These are phyloP conservation scores for Fonsecaea pedrosoi DNA, from an alignment of 2,329 filamentous ascomycete species.

Conservation along the genomic window DNA sequence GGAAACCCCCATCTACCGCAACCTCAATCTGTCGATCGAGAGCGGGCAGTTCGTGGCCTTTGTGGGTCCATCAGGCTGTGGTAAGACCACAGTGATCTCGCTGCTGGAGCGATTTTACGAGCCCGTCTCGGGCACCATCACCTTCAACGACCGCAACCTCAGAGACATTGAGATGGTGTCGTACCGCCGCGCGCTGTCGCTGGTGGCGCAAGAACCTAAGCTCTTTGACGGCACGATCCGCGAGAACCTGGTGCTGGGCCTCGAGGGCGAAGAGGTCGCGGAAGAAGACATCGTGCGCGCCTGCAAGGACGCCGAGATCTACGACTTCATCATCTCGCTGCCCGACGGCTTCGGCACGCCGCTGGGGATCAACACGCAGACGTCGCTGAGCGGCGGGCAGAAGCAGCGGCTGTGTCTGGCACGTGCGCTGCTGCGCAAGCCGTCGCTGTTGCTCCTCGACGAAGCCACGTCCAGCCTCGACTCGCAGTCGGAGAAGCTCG, in stretches of 20 bases:
- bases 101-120: constrained; percentile 58
- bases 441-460: constrained; percentile 62
- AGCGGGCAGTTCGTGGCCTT: constrained; percentile 55
- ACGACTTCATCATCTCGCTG: constrained; percentile 60
- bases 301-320: constrained; percentile 60
- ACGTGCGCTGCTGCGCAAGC: constrained; percentile 60
- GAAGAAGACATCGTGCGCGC: constrained; percentile 55
- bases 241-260: constrained; percentile 57
- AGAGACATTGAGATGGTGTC: constrained; percentile 40
- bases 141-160: constrained; percentile 46
- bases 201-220: constrained; percentile 53
- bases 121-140: constrained; percentile 49
- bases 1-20: constrained; percentile 43
- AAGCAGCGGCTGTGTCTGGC: constrained; percentile 64
- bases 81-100: constrained; percentile 56
- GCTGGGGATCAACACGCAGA: constrained; percentile 56
- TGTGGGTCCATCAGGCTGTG: constrained; percentile 57
- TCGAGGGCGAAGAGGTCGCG: constrained; percentile 43
- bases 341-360: constrained; percentile 59
- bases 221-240: constrained; percentile 55
- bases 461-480: constrained; percentile 68
- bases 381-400: constrained; percentile 61
- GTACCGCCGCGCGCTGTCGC: constrained; percentile 46
- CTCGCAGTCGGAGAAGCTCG: constrained; percentile 69
- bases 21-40: constrained; percentile 45